These are phyloP conservation scores for Sclerotinia nivalis DNA, from an alignment of 2,329 filamentous ascomycete species.

Conservation along the genomic window DNA sequence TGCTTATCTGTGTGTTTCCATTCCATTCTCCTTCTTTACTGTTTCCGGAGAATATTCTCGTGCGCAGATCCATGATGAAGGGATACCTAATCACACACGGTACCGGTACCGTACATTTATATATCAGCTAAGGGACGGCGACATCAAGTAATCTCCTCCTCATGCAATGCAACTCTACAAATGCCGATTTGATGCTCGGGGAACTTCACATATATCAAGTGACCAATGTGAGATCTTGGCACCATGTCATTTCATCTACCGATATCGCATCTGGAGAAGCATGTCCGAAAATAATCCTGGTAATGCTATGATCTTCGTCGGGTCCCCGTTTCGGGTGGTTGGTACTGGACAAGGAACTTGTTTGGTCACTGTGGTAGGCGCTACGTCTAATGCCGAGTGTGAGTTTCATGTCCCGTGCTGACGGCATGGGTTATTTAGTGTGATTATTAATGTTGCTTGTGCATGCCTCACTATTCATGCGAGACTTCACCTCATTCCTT, in stretches of 20 bases:
- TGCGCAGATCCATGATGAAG: not conserved
- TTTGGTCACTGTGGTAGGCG: not conserved
- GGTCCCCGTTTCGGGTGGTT: not conserved
- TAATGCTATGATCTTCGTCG: constrained; percentile 7
- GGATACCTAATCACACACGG: too few relatives aligned
- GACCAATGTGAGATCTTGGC: constrained; percentile 13
- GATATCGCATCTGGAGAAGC: not conserved
- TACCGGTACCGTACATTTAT: not conserved
- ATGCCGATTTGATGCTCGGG: not conserved
- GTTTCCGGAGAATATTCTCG: not conserved
- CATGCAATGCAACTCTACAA: not conserved
- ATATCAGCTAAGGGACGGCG: not conserved
- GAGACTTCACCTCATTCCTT: not conserved
- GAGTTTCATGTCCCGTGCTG: not conserved
- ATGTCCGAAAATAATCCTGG: not conserved
- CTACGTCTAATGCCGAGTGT: not conserved
- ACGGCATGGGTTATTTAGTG: not conserved
- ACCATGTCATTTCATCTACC: constrained; percentile 4
- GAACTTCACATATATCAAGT: constrained; percentile 2
- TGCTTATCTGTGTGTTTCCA: constrained; percentile 11
- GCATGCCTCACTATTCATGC: not conserved
- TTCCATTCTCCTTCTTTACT: constrained; percentile 5
- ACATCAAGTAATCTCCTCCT: not conserved
- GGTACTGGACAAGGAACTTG: too few relatives aligned
- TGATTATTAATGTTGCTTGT: not conserved